These are phyloP conservation scores for Candida pseudocylindracea DNA, from an alignment of 1,139 yeast species.

Conservation along the genomic window DNA sequence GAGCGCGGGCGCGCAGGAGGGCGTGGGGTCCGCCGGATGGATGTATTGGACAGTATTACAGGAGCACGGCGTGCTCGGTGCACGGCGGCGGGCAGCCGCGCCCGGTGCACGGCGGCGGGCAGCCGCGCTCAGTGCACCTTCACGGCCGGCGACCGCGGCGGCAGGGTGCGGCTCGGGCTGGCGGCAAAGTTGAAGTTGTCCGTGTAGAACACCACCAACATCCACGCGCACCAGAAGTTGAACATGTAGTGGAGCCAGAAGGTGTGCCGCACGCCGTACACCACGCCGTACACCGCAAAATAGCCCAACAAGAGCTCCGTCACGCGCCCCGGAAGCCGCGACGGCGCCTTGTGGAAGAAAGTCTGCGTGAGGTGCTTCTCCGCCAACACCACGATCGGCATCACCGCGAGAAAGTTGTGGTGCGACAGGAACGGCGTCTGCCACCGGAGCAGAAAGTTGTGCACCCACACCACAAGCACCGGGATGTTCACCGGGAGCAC, in stretches of 20 bases:
- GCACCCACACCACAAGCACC: constrained; percentile 44
- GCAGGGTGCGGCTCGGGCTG: too few species aligned
- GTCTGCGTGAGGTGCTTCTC: constrained; percentile 11
- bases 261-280: constrained; percentile 48
- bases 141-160: too few species aligned
- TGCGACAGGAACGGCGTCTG: constrained; percentile 58
- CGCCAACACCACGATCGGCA: constrained; percentile 34
- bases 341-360: background rate
- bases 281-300: constrained; percentile 26
- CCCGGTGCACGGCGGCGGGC: too few species aligned
- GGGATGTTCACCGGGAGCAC: constrained; percentile 49
- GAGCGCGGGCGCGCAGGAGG: too few species aligned
- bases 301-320: constrained; percentile 8
- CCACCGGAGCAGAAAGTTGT: constrained; percentile 49
- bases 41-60: too few species aligned
- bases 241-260: constrained; percentile 51
- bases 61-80: too few species aligned
- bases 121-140: too few species aligned
- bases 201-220: too few species aligned
- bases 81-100: too few species aligned
- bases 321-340: background rate
- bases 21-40: too few species aligned
- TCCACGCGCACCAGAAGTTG: constrained; percentile 18
- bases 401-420: constrained; percentile 44
- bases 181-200: too few species aligned